These are phyloP conservation scores for Scheffersomyces insectosa DNA, from an alignment of 1,139 yeast genomes.

Conservation along the genomic window DNA sequence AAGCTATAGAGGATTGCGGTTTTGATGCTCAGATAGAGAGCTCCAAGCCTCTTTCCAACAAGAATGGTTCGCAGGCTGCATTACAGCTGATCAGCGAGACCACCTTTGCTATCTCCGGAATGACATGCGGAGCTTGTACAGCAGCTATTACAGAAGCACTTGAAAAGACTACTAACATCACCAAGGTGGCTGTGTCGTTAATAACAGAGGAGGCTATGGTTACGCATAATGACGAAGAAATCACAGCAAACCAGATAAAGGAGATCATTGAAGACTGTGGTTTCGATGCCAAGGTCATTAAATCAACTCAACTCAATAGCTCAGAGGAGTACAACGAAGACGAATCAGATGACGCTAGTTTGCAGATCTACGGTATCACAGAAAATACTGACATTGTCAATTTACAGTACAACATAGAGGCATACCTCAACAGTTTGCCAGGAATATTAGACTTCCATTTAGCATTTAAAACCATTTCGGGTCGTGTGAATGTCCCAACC, in stretches of 20 bases:
- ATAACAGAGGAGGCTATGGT: constrained; percentile 39
- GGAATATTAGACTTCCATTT: constrained; percentile 30
- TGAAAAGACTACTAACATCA: constrained; percentile 24
- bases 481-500: constrained; percentile 7
- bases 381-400: constrained; percentile 26
- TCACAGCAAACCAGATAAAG: constrained; percentile 15
- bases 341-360: constrained; percentile 28
- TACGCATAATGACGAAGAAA: constrained; percentile 17
- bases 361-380: constrained; percentile 37
- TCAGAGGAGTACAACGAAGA: constrained; percentile 6
- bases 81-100: constrained; percentile 5
- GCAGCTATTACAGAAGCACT: constrained; percentile 36
- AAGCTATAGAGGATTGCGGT: constrained; percentile 71
- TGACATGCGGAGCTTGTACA: constrained; percentile 46
- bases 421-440: constrained; percentile 30
- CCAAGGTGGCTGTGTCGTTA: constrained; percentile 35
- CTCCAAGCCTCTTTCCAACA: constrained; percentile 1
- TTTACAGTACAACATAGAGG: constrained; percentile 44
- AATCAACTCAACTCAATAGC: neutral
- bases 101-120: constrained; percentile 23
- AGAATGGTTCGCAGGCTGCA: neutral
- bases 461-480: constrained; percentile 13
- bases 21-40: constrained; percentile 53
- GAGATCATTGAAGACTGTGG: constrained; percentile 40
- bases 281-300: constrained; percentile 29